phyloP scores from a whole-genome alignment of 352 stramenopile genomes.

The Pythium phragmiticola region DNA sequence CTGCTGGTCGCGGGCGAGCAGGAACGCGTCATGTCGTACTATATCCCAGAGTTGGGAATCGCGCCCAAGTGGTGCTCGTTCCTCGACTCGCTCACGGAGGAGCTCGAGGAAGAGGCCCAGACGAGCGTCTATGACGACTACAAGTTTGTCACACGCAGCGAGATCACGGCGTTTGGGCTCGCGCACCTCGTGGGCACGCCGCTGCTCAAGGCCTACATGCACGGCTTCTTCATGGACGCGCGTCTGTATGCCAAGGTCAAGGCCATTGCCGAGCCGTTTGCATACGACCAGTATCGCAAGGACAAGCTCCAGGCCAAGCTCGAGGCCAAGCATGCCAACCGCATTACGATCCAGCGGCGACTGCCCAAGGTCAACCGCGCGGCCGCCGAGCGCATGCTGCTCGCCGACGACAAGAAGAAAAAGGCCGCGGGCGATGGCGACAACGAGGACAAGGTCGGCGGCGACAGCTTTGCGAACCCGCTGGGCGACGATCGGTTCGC shows the following conservation, averaged over 20 bases:
- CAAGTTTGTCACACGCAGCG: conserved; percentile 96
- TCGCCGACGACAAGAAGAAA: conserved; percentile 71
- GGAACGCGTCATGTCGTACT: conserved; percentile 97
- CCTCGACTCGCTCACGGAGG: conserved; percentile 98
- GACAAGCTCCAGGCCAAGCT: conserved; percentile 95
- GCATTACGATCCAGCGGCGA: conserved; percentile 87
- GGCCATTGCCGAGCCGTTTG: conserved; percentile 96
- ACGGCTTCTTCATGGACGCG: conserved; percentile 99
- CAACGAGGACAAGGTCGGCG: conserved; percentile 26
- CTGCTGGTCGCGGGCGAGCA: conserved; percentile 97
- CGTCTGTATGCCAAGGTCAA: conserved; percentile 97
- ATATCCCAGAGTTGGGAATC: conserved; percentile 96
- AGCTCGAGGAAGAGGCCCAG: conserved; percentile 96
- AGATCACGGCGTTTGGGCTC: conserved; percentile 96
- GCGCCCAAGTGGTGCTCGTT: conserved; percentile 99
- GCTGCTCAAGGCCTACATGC: conserved; percentile 98
- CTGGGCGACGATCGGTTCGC: conserved; percentile 97
- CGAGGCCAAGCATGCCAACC: conserved; percentile 85
- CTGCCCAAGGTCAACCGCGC: conserved; percentile 91
- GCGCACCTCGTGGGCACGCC: conserved; percentile 97
- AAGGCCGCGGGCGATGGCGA: conserved; percentile 29
- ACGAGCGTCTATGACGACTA: conserved; percentile 98
- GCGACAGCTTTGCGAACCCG: conserved; percentile 61
- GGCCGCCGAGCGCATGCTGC: conserved; percentile 83
- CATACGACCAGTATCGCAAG: conserved; percentile 97